Conservation (phyloP, 305 asterid species). For the Fraxinus sp. region DNA sequence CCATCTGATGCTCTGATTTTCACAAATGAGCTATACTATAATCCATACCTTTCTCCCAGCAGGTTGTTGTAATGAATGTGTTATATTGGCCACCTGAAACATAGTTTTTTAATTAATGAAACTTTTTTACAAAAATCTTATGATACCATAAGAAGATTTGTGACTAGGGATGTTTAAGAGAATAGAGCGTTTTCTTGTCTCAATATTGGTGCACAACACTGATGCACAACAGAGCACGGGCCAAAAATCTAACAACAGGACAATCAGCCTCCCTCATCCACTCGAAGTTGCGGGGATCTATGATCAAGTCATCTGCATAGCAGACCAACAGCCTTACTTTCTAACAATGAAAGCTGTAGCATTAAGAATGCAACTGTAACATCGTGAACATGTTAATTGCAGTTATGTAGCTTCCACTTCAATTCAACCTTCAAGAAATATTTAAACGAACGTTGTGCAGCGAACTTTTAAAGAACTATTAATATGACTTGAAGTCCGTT, state of each 20-base stretch:
- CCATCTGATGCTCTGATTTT: background rate
- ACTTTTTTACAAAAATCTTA: slow-evolving; percentile 4
- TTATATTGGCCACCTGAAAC: slow-evolving; percentile 84
- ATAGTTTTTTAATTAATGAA: slow-evolving; percentile 15
- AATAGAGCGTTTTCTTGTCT: background rate
- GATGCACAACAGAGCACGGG: background rate
- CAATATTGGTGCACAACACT: slow-evolving; percentile 14
- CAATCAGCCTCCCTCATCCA: slow-evolving; percentile 93
- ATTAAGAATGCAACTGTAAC: background rate
- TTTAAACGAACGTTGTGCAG: background rate
- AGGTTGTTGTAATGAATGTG: slow-evolving; percentile 95
- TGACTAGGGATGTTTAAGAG: background rate
- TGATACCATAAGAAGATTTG: slow-evolving; percentile 9
- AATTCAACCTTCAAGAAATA: background rate
- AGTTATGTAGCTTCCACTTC: background rate
- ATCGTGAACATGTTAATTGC: background rate
- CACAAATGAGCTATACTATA: background rate
- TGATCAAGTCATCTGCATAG: slow-evolving; percentile 82
- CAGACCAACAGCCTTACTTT: slow-evolving; percentile 11
- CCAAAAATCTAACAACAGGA: slow-evolving; percentile 65
- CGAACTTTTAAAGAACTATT: background rate
- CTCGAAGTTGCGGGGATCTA: slow-evolving; percentile 95
- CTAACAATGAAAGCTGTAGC: background rate
- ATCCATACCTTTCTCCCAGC: slow-evolving; percentile 81
- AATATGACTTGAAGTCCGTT: too few species aligned